Conservation (phyloP, 305 asterid species). For the Caryopteris hybrid region DNA sequence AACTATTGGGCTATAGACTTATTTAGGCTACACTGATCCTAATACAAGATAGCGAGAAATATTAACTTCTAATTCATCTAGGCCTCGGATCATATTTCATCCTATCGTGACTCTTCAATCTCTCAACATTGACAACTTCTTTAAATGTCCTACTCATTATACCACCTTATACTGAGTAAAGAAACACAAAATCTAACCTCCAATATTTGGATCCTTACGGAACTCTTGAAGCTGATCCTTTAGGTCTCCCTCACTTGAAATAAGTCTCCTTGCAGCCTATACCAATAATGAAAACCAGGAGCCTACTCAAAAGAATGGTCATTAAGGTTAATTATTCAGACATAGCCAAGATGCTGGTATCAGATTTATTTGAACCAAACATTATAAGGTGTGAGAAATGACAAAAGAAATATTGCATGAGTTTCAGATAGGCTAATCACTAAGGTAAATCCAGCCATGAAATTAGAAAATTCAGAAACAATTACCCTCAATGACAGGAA, state of each 20-base stretch:
- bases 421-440: background rate
- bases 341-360: conserved; percentile 5
- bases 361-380: conserved; percentile 1
- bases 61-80: background rate
- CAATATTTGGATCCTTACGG: conserved; percentile 58
- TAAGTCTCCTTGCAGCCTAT: conserved; percentile 93
- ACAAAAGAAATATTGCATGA: background rate
- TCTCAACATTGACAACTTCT: background rate
- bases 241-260: conserved; percentile 61
- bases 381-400: background rate
- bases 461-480: conserved; percentile 10
- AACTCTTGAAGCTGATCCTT: conserved; percentile 65
- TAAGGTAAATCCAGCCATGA: conserved; percentile 4
- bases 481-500: background rate
- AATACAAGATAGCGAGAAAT: background rate
- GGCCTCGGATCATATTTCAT: background rate
- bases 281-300: conserved; percentile 18
- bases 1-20: background rate
- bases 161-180: conserved; percentile 9
- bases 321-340: background rate
- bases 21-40: background rate
- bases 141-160: conserved; percentile 6
- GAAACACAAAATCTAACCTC: conserved; percentile 42
- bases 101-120: background rate
- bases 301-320: background rate